phyloP scores from a whole-genome alignment of 495 filamentous ascomycete genomes.

The Aspergillus coremiiformis region DNA sequence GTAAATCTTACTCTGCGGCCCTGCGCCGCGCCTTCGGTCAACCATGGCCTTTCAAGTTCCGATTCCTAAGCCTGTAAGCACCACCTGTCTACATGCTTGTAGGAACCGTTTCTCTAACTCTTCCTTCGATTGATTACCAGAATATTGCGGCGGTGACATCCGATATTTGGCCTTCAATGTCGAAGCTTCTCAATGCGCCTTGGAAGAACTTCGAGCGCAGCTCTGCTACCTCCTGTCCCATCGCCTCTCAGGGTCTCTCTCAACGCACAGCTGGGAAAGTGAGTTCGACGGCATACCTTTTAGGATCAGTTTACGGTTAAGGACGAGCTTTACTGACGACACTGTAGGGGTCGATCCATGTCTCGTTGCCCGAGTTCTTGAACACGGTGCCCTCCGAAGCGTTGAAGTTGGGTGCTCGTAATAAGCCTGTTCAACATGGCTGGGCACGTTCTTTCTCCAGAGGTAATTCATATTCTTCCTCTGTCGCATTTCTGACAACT shows the following conservation, averaged over 20 bases:
- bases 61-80: slow-evolving; percentile 34
- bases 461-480: slow-evolving; percentile 3
- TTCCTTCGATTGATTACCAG: slow-evolving; percentile 15
- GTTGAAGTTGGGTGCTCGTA: slow-evolving; percentile 15
- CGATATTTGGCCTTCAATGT: slow-evolving; percentile 41
- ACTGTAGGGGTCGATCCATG: slow-evolving; percentile 3
- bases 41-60: slow-evolving; percentile 45
- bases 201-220: slow-evolving; percentile 25
- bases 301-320: neutral
- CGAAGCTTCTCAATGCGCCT: slow-evolving; percentile 30
- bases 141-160: slow-evolving; percentile 32
- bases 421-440: slow-evolving; percentile 14
- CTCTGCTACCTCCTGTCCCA: slow-evolving; percentile 14
- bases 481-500: neutral
- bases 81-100: neutral
- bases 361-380: slow-evolving; percentile 26
- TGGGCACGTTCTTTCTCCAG: slow-evolving; percentile 16
- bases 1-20: slow-evolving; percentile 29
- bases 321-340: neutral
- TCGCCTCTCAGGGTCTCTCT: slow-evolving; percentile 10
- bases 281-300: slow-evolving; percentile 17
- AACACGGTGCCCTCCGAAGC: slow-evolving; percentile 22
- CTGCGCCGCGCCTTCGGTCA: slow-evolving; percentile 35
- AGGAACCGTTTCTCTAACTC: slow-evolving; percentile 10
- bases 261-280: slow-evolving; percentile 11